Percentiles rank a stretch among this genome's conserved stretches.
phyloP scores from a whole-genome alignment of 495 filamentous ascomycete species.

The Aspergillus ellipticus region DNA sequence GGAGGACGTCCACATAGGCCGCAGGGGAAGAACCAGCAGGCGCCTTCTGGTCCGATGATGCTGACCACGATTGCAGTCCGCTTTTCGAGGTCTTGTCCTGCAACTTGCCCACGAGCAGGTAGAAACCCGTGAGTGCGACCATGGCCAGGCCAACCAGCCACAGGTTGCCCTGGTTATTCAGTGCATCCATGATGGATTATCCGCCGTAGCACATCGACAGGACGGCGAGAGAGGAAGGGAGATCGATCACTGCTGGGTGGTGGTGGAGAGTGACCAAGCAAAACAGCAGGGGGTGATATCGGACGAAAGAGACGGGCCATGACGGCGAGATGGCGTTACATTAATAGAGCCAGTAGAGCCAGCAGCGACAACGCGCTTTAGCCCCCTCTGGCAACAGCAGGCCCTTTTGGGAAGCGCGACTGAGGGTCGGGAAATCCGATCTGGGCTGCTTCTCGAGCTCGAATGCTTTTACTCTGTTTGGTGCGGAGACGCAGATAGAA shows the following conservation, averaged over 20 bases:
- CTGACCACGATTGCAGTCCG: conserved; percentile 53
- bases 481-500: conserved; percentile 21
- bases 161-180: conserved; percentile 15
- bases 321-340: not conserved
- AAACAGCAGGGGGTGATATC: not conserved
- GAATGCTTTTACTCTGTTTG: conserved; percentile 28
- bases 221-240: too few relatives aligned
- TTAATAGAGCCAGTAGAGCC: not conserved
- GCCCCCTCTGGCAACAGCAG: not conserved
- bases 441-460: not conserved
- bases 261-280: not conserved
- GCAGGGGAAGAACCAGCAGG: conserved; percentile 21
- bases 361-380: not conserved
- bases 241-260: not conserved
- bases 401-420: not conserved
- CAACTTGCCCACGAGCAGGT: conserved; percentile 9
- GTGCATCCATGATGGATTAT: conserved; percentile 7
- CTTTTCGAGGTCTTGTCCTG: conserved; percentile 34
- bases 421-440: not conserved
- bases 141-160: conserved; percentile 24
- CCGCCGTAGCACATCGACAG: not conserved
- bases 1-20: conserved; percentile 49
- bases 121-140: conserved; percentile 23
- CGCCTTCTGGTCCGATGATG: conserved; percentile 50
- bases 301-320: not conserved